A percentile compares a stretch with the other conserved stretches of the same genome.
Conservation (phyloP, 768 basidiomycete species). For the Suillus tomentosus region DNA sequence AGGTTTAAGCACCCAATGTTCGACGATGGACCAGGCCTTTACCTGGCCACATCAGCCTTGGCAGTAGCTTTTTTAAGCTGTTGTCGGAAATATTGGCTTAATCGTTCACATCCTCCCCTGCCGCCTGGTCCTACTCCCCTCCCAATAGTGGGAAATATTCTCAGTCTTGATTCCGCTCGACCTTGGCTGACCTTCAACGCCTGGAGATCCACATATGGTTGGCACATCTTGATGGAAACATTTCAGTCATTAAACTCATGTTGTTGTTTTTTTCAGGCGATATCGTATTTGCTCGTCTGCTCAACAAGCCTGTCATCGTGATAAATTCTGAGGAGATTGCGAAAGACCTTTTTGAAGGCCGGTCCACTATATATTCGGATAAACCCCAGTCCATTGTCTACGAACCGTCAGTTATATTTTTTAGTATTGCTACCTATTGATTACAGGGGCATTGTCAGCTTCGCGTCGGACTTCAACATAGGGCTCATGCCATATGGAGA, state of each 20-base stretch:
- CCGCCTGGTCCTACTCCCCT: slow-evolving; percentile 23
- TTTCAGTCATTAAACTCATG: not conserved
- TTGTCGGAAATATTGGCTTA: too few relatives aligned
- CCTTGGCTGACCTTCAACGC: slow-evolving; percentile 25
- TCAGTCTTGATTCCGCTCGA: slow-evolving; percentile 19
- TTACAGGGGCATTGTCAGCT: slow-evolving; percentile 13
- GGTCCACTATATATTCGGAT: slow-evolving; percentile 32
- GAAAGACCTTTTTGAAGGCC: slow-evolving; percentile 29
- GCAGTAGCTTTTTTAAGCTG: too few relatives aligned
- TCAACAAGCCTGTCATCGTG: slow-evolving; percentile 25
- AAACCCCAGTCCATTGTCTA: slow-evolving; percentile 20
- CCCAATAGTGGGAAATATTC: slow-evolving; percentile 21
- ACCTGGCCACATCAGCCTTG: too few relatives aligned
- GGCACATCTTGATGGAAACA: not conserved
- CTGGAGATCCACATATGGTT: slow-evolving; percentile 24
- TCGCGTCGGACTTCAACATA: slow-evolving; percentile 24
- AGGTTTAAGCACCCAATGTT: too few relatives aligned
- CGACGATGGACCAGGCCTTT: too few relatives aligned
- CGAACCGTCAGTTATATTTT: slow-evolving; percentile 16
- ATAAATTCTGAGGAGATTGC: slow-evolving; percentile 16
- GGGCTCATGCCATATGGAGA: slow-evolving; percentile 23
- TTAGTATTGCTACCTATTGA: not conserved
- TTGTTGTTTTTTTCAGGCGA: slow-evolving; percentile 17
- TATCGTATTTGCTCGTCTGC: slow-evolving; percentile 23
- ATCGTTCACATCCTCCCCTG: slow-evolving; percentile 2